Evolutionary conservation across 768 basidiomycete genomes (phyloP), one percentile per base, ranked within the genome.

Genomic region (Boletus vinaceobasis): DNA sequence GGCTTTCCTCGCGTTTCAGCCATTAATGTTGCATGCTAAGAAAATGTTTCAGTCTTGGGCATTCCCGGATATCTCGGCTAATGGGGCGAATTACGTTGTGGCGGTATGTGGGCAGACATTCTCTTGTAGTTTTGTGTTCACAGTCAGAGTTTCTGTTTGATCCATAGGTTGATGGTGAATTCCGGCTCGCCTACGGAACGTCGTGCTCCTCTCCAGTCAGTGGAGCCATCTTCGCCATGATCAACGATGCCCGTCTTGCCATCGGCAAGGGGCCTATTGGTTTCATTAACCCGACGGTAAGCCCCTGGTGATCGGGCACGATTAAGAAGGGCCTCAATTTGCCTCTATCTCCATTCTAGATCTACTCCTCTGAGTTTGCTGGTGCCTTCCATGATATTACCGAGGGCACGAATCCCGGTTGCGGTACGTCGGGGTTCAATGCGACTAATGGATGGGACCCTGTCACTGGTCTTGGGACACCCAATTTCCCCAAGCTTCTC

Each of bases 391-490:
- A 80, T 51, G 81, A 82, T 52, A 79, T 82, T 49, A 77, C 72
- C 1, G 60, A 62, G 5, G 81, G 81, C 2, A 66, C 64, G 2
- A 80, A 79, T 53, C 72, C 67, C 4, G 78, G 79, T 1, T 79
- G 79, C 51, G 73, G 73, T n/a, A 74, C 74, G 13, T 5, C 45
- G 1, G 77, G 77, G 1, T 79, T 68, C 61, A 68, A 66, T 7
- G 55, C 64, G 5, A 52, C 61, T 2, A 5, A 9, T 4, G 66
- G 78, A 29, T 79, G 77, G 77, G 77, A 77, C 59, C 74, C 78
- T 21, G 78, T 77, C 15, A 73, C 75, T 13, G 80, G 79, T 19
- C 59, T 79, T n/a, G 79, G 77, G 2, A 79, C 76, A 7, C 79
- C 77, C 8, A 74, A 74, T 47, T 73, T 78, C 52, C 71, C 72